A percentile compares a stretch with the other conserved stretches of the same genome.
phyloP scores from a whole-genome alignment of 345 rosid species.

The Raphanus raphanistrum region DNA sequence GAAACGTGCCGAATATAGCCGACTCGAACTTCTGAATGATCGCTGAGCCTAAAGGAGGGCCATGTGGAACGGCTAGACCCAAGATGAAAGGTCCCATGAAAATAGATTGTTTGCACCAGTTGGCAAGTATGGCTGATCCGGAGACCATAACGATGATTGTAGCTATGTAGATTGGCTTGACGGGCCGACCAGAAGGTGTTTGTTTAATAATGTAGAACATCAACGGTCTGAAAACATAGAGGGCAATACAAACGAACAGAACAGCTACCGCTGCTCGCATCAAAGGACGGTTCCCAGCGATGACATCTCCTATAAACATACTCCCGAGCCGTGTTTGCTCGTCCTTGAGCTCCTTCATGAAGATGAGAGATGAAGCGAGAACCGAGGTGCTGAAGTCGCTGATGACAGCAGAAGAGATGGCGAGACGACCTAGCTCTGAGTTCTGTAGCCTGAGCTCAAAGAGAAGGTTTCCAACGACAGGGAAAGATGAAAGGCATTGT shows the following conservation, averaged over 20 bases:
- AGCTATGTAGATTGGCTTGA: constrained; percentile 34
- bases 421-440: constrained; percentile 55
- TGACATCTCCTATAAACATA: constrained; percentile 35
- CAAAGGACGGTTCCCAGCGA: constrained; percentile 22
- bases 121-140: constrained; percentile 29
- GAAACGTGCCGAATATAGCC: constrained; percentile 32
- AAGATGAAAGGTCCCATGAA: constrained; percentile 45
- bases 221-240: constrained; percentile 35
- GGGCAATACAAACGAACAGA: constrained; percentile 26
- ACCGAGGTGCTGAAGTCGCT: constrained; percentile 35
- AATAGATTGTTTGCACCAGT: constrained; percentile 34
- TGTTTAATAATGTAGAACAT: constrained; percentile 34
- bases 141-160: constrained; percentile 37
- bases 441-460: constrained; percentile 52
- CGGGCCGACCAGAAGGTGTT: constrained; percentile 43
- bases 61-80: constrained; percentile 51
- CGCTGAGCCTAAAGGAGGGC: constrained; percentile 56
- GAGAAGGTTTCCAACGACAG: constrained; percentile 50
- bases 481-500: constrained; percentile 44
- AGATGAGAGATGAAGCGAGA: constrained; percentile 1
- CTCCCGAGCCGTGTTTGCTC: constrained; percentile 31
- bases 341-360: constrained; percentile 38
- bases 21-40: constrained; percentile 46
- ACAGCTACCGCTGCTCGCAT: constrained; percentile 20
- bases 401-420: constrained; percentile 44